phyloP scores from a whole-genome alignment of 208 protist genomes.

The Novymonas esmeraldas region DNA sequence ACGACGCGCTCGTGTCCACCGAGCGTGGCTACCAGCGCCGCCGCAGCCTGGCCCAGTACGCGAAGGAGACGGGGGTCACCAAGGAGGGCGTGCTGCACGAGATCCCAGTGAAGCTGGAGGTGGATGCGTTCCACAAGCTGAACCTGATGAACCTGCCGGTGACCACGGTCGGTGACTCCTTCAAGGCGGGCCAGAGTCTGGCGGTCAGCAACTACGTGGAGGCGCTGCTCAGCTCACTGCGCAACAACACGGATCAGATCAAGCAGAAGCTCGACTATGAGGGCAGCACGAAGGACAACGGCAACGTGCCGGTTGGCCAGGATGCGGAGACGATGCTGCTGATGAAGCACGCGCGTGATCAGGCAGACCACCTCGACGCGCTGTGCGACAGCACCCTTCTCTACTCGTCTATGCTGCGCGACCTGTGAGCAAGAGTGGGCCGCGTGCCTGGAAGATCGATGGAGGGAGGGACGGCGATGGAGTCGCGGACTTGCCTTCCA shows the following conservation, averaged over 20 bases:
- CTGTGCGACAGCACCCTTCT: slow-evolving; percentile 58
- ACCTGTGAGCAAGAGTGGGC: slow-evolving; percentile 14
- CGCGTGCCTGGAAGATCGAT: too few species aligned
- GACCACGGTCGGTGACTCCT: slow-evolving; percentile 32
- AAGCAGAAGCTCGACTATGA: slow-evolving; percentile 43
- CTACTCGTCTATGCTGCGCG: slow-evolving; percentile 32
- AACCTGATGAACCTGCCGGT: slow-evolving; percentile 37
- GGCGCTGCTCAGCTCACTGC: slow-evolving; percentile 53
- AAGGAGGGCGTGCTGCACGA: slow-evolving; percentile 61
- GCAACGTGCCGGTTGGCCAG: slow-evolving; percentile 44
- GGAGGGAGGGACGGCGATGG: not conserved
- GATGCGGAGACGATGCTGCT: slow-evolving; percentile 52
- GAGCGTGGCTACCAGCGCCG: slow-evolving; percentile 27
- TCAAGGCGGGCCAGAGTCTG: slow-evolving; percentile 42
- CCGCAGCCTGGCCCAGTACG: slow-evolving; percentile 33
- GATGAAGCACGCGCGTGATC: slow-evolving; percentile 61
- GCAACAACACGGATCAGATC: slow-evolving; percentile 42
- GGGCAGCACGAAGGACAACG: slow-evolving; percentile 45
- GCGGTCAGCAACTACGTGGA: slow-evolving; percentile 58
- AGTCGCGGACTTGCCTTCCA: too few species aligned
- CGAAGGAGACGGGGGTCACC: slow-evolving; percentile 50
- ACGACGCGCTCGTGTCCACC: slow-evolving; percentile 30
- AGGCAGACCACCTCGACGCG: slow-evolving; percentile 67
- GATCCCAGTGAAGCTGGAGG: slow-evolving; percentile 61
- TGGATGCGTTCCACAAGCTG: slow-evolving; percentile 67